Percentiles rank a stretch among this genome's conserved stretches.
Conservation (phyloP, 148 eudicot species). For the Amaranthus palmeri region DNA sequence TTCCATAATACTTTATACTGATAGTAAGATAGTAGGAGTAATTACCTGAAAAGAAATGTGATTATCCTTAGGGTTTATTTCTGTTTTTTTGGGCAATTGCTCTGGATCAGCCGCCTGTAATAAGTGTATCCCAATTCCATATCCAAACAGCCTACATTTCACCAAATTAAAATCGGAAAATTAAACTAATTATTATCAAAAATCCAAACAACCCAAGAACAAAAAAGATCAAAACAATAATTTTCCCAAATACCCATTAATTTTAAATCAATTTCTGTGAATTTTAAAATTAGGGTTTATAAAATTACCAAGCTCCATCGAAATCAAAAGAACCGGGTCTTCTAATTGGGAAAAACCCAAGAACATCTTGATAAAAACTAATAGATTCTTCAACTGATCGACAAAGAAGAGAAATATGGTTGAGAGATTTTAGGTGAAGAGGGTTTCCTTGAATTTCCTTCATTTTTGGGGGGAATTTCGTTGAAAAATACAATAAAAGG, state of each 20-base stretch:
- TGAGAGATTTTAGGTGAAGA: slow-evolving; percentile 58
- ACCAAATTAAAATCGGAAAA: background rate
- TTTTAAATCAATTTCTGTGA: background rate
- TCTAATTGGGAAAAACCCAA: slow-evolving; percentile 70
- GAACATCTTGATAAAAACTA: slow-evolving; percentile 64
- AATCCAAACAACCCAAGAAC: background rate
- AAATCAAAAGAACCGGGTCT: slow-evolving; percentile 82
- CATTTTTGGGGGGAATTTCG: slow-evolving; percentile 22
- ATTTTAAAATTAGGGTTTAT: background rate
- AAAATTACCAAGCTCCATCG: slow-evolving; percentile 77
- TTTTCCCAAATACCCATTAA: background rate
- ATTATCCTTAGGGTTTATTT: slow-evolving; percentile 76
- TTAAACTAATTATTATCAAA: background rate
- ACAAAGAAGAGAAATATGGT: slow-evolving; percentile 78
- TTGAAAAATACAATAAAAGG: background rate
- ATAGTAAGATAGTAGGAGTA: background rate
- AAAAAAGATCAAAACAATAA: background rate
- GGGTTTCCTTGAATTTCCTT: slow-evolving; percentile 60
- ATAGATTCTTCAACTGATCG: slow-evolving; percentile 72
- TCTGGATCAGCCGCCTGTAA: slow-evolving; percentile 67
- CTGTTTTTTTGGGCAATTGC: slow-evolving; percentile 49
- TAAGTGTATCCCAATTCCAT: slow-evolving; percentile 80
- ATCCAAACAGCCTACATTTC: slow-evolving; percentile 57
- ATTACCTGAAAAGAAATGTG: slow-evolving; percentile 92
- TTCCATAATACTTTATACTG: background rate